Evolutionary conservation across 176 grass and related monocot genomes (phyloP), one percentile per base, ranked within the genome.

Genomic region (Bromus sterilis): DNA sequence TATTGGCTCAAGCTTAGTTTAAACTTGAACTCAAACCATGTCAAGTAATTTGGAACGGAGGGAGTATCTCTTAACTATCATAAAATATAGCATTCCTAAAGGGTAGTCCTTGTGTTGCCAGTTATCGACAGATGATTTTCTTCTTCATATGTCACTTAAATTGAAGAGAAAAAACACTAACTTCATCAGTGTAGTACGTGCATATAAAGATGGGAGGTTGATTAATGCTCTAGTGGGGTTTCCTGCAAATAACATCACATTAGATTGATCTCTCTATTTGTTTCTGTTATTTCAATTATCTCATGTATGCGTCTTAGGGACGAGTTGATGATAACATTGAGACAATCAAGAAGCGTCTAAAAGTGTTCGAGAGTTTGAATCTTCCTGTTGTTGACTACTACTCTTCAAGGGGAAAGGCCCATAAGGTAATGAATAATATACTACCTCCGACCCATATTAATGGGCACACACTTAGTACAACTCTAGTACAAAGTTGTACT

Each of bases 301-400:
- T 64, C 67, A 32, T 71, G n/a, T 63, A 79, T 84, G 18, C 41
- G 1, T 76, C 59, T 15, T 73, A 99, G 96, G 96, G 96, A 46
- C 84, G 93, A 89, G 88, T 95, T 84, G 96, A 99, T 95, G 93
- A 99, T 87, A 99, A 99, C 76, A 91, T 99, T 39, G 89, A 93
- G 66, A 95, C 96, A 79, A 80, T 95, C 74, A 99, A 88, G 84
- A 99, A 95, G 63, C 90, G 93, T 34, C 77, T 99, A 64, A 84
- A 99, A 86, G 89, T 95, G 40, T 99, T 95, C 82, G 89, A 95
- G 68, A 91, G 73, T 72, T 79, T 95, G 84, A 93, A 91, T 88
- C 86, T 99, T 85, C 96, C 96, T 59, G 96, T 99, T 80, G 88
- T 99, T 18, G 68, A 95, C 35, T 84, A 95, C 87, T 99, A 99